Conservation (phyloP, 352 stramenopile species). For the Pythium rhizo-oryzae region DNA sequence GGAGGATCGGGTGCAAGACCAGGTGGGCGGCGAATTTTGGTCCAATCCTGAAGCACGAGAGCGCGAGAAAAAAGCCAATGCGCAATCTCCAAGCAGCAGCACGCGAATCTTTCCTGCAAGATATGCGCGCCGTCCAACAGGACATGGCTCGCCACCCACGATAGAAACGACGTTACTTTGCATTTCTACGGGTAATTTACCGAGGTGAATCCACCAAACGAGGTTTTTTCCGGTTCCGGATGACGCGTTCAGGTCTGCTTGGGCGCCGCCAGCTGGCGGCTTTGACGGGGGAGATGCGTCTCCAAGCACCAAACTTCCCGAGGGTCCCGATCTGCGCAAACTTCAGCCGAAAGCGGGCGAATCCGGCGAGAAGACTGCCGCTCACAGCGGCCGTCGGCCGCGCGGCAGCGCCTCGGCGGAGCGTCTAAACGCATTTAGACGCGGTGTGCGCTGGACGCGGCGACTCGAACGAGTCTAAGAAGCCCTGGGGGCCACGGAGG, state of each 20-base stretch:
- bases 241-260: slow-evolving; percentile 19
- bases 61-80: slow-evolving; percentile 24
- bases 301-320: slow-evolving; percentile 21
- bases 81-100: slow-evolving; percentile 23
- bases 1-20: not conserved
- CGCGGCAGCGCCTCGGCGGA: too few species aligned
- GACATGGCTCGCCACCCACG: not conserved
- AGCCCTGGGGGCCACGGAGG: too few species aligned
- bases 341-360: too few species aligned
- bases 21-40: slow-evolving; percentile 7
- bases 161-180: slow-evolving; percentile 5
- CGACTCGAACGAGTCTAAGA: too few species aligned
- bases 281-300: not conserved
- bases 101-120: slow-evolving; percentile 13
- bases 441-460: too few species aligned
- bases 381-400: too few species aligned
- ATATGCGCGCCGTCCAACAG: slow-evolving; percentile 7
- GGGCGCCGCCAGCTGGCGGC: slow-evolving; percentile 18
- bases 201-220: not conserved
- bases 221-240: slow-evolving; percentile 14
- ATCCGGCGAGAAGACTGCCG: too few species aligned
- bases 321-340: too few species aligned
- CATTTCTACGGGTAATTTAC: slow-evolving; percentile 21
- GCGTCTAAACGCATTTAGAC: too few species aligned
- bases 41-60: slow-evolving; percentile 6